Base-by-base conservation (phyloP, 2,329 filamentous ascomycete genomes). In the Sarocladium kiliense region DNA sequence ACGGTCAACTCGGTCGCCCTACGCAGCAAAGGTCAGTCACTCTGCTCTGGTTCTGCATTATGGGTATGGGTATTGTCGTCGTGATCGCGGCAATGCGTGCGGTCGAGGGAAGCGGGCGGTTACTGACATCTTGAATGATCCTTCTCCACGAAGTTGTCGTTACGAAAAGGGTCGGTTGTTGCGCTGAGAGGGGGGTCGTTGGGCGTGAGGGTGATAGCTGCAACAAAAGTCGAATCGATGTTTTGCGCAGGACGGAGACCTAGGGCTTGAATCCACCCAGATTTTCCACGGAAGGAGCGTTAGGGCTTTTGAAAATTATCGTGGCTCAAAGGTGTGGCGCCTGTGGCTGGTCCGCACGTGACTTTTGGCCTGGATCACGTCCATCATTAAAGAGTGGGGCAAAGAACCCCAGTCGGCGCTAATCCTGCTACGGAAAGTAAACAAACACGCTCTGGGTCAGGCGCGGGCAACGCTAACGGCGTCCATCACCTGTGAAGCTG, bases 1-100 rank as follows among this genome's bases (percentile, higher is more conserved):
- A 99, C 94, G 78, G 91, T 96, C 82, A 97, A 85, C 85, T 96
- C 91, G 85, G 91, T 96, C 77, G 91, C 91, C 91, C 96, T 96
- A 78, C 75, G 85, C 61, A 53, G 32, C 50, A 60, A 66, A 64
- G 61, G 67, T 71, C 64, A 71, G 68, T 61, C 25, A 62, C 57
- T 54, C 55, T 58, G 56, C 57, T 47, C 19, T 44, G 53, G 42
- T 19, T 53, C 36, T 32, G 21, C 39, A 53, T 41, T 32, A 21
- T 41, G 50, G 36, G 19, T 32, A 21, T 41, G 50, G 36, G 19
- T 27, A 23, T 39, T 34, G 50, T 39, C 50, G 50, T 53, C 50
- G 50, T 3, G 21, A 53, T 34, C n/a, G 32, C 18, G 50, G 19
- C 6, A 36, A 23, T 34, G 50, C 4, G 27, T 51, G 47, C 47